Percentiles rank a stretch among this genome's conserved stretches.
These are phyloP conservation scores for Crithidia fasciculata DNA, from an alignment of 208 protist genomes.

Conservation along the genomic window DNA sequence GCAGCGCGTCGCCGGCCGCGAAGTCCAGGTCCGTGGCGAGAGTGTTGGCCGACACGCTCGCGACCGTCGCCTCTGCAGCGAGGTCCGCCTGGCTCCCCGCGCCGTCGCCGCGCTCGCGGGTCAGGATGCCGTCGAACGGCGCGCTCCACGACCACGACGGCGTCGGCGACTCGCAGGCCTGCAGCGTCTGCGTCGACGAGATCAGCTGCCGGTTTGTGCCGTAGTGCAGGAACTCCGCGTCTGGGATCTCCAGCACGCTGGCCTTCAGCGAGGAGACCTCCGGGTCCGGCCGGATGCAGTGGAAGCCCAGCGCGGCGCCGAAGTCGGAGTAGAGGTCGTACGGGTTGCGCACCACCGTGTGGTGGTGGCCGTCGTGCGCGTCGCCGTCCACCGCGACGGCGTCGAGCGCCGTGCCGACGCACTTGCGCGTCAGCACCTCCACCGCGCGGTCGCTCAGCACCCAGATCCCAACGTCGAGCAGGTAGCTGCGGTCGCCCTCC, in stretches of 20 bases:
- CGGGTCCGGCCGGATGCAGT: slow-evolving; percentile 9
- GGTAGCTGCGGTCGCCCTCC: slow-evolving; percentile 14
- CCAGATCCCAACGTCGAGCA: slow-evolving; percentile 57
- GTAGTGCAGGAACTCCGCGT: slow-evolving; percentile 50
- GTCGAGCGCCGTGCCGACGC: slow-evolving; percentile 9
- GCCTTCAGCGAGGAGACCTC: slow-evolving; percentile 31
- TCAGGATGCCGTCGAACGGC: slow-evolving; percentile 31
- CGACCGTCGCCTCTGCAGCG: background rate
- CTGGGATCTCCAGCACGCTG: slow-evolving; percentile 37
- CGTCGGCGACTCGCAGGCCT: slow-evolving; percentile 27
- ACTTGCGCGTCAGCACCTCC: slow-evolving; percentile 32
- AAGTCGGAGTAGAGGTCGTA: slow-evolving; percentile 63
- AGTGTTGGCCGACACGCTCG: background rate
- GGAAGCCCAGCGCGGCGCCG: slow-evolving; percentile 33
- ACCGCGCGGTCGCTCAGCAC: slow-evolving; percentile 56
- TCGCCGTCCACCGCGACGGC: background rate
- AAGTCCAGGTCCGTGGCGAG: slow-evolving; percentile 13
- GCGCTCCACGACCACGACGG: slow-evolving; percentile 31
- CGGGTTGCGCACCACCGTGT: slow-evolving; percentile 17
- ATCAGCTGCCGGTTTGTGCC: slow-evolving; percentile 50
- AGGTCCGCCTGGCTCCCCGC: background rate
- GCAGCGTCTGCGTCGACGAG: slow-evolving; percentile 33
- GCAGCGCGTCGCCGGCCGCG: slow-evolving; percentile 27
- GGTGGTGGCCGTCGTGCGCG: background rate
- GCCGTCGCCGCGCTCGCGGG: slow-evolving; percentile 7